Evolutionary conservation across 2,329 filamentous ascomycete genomes (phyloP).

Genomic region (Diaporthe australafricana): DNA sequence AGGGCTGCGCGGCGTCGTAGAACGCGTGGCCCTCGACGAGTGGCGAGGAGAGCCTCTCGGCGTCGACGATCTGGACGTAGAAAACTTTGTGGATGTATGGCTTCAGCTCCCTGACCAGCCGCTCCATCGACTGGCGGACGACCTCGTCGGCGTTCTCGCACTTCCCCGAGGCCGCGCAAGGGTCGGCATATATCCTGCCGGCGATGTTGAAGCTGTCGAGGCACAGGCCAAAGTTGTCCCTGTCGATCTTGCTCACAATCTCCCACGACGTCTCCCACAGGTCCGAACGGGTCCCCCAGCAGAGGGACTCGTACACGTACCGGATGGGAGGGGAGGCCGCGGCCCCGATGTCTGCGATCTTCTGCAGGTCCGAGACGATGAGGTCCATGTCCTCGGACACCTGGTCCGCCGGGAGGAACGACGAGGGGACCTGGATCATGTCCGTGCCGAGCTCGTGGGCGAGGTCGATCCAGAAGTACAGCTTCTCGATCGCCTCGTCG

Average conservation of each 20-base stretch:
- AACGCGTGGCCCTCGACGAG: conserved; percentile 68
- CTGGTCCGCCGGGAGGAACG: conserved; percentile 67
- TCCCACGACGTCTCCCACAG: conserved; percentile 81
- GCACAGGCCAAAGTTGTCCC: conserved; percentile 80
- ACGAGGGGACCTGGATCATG: conserved; percentile 80
- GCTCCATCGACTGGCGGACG: conserved; percentile 64
- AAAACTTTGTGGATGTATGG: conserved; percentile 73
- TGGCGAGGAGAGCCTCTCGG: conserved; percentile 70
- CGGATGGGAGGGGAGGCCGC: conserved; percentile 66
- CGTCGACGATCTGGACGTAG: conserved; percentile 83
- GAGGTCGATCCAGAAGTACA: conserved; percentile 77
- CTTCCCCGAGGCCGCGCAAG: conserved; percentile 62
- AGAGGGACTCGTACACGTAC: conserved; percentile 80
- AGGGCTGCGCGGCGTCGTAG: conserved; percentile 67
- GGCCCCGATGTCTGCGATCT: conserved; percentile 76
- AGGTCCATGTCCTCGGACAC: conserved; percentile 61
- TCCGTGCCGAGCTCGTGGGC: conserved; percentile 74
- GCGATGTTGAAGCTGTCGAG: conserved; percentile 85
- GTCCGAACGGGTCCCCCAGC: conserved; percentile 77
- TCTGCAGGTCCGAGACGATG: conserved; percentile 71
- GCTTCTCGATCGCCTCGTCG: conserved; percentile 67
- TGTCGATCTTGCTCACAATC: conserved; percentile 72
- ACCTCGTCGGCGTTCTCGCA: conserved; percentile 65
- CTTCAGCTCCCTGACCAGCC: conserved; percentile 62
- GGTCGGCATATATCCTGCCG: conserved; percentile 78